Percentiles rank a stretch among this genome's conserved stretches.
Evolutionary conservation across 805 yeast genomes (phyloP).

Genomic region (Candida takata): DNA sequence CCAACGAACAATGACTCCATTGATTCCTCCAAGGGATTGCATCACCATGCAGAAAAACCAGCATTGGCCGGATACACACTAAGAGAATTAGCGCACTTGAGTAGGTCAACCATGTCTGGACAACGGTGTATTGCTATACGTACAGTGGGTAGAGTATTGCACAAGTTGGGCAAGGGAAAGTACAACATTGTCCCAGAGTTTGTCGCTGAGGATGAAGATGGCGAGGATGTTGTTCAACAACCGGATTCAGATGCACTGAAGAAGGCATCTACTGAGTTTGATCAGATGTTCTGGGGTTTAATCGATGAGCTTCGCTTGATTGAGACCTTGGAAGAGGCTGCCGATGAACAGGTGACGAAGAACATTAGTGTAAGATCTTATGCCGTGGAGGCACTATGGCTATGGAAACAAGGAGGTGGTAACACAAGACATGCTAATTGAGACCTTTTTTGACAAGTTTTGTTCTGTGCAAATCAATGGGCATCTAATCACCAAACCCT

Average conservation of each 20-base stretch:
- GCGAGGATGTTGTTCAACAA: constrained; percentile 23
- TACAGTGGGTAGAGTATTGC: constrained; percentile 79
- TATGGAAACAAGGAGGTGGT: constrained; percentile 58
- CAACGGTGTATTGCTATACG: constrained; percentile 85
- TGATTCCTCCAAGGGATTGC: constrained; percentile 64
- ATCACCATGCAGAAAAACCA: constrained; percentile 88
- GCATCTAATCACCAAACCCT: too few species aligned
- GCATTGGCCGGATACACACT: constrained; percentile 89
- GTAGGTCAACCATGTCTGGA: constrained; percentile 73
- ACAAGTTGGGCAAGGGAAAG: constrained; percentile 63
- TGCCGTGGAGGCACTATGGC: constrained; percentile 87
- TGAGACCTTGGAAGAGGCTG: constrained; percentile 58
- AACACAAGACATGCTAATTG: constrained; percentile 25
- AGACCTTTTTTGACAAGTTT: not conserved
- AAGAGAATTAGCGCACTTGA: constrained; percentile 69
- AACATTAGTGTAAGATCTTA: constrained; percentile 73
- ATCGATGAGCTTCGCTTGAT: constrained; percentile 55
- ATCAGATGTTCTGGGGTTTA: constrained; percentile 59
- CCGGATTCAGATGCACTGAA: constrained; percentile 28
- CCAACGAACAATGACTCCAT: constrained; percentile 40
- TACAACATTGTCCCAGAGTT: constrained; percentile 46
- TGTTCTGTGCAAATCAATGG: too few species aligned
- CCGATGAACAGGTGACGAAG: constrained; percentile 54
- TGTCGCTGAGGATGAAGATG: constrained; percentile 23
- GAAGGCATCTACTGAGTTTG: constrained; percentile 26